These are phyloP conservation scores for Trichoderma pleuroti DNA, from an alignment of 2,329 filamentous ascomycete genomes.

Conservation along the genomic window DNA sequence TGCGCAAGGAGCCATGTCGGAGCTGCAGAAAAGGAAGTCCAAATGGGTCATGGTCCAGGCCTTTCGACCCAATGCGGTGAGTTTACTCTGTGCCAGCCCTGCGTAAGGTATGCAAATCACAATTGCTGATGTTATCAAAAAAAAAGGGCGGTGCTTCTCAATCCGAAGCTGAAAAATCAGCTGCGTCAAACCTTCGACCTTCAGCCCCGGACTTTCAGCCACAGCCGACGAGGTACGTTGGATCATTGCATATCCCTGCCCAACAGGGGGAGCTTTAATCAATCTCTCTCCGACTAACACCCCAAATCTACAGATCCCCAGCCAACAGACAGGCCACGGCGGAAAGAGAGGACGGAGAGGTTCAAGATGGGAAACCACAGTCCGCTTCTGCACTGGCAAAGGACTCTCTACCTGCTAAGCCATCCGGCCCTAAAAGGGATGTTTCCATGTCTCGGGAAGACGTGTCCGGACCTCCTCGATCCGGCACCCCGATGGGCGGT, in stretches of 20 bases:
- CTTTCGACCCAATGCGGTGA: constrained; percentile 63
- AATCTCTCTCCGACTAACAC: constrained; percentile 20
- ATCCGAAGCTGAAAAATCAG: constrained; percentile 31
- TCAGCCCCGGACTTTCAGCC: constrained; percentile 65
- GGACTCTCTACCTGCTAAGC: constrained; percentile 36
- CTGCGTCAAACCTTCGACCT: constrained; percentile 48
- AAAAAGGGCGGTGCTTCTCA: constrained; percentile 30
- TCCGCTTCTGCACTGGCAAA: constrained; percentile 22
- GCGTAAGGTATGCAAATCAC: background rate
- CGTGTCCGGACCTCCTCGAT: constrained; percentile 23
- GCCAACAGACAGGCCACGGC: constrained; percentile 25
- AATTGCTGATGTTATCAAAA: constrained; percentile 24
- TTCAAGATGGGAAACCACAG: constrained; percentile 51
- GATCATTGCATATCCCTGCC: constrained; percentile 20
- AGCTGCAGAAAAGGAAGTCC: constrained; percentile 62
- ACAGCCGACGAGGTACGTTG: constrained; percentile 37
- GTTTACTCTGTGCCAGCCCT: constrained; percentile 14
- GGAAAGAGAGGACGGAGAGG: constrained; percentile 70
- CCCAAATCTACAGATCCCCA: constrained; percentile 21
- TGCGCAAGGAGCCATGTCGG: constrained; percentile 67
- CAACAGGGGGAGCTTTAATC: background rate
- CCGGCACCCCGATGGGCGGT: constrained; percentile 28
- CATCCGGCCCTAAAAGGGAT: constrained; percentile 28
- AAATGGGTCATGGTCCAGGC: constrained; percentile 73
- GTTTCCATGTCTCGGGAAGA: constrained; percentile 26